Base-by-base conservation (phyloP, 148 eudicot species). In the Fagopyrum homotropicum region DNA sequence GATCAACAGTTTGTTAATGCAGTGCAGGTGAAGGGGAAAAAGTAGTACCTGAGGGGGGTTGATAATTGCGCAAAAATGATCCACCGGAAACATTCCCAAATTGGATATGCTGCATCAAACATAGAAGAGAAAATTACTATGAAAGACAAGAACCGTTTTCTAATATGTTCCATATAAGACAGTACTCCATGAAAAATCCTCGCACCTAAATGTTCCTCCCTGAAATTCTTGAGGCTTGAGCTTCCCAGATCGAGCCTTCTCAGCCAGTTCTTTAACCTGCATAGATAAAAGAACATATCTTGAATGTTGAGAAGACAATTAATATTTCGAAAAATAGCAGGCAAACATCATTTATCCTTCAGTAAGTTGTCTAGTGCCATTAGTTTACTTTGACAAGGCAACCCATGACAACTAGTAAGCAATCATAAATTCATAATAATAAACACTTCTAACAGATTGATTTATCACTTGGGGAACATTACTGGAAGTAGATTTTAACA, bases 31-130 rank as follows among this genome's bases (percentile, higher is more conserved):
- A 40, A 64, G 11, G 30, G 6, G 9, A 6, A 12, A 72, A 7
- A 45, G 16, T 48, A 17, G 19, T 72, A 91, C 98, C 98, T 92
- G 98, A 15, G 98, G 97, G 48, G 98, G 98, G 75, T 95, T 95
- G 63, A 95, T 89, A 69, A 95, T 92, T 68, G 98, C 97, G 80
- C 97, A 95, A 84, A 95, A 95, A 49, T 80, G 84, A 78, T 95
- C 98, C 77, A 94, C 98, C 4, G 97, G 98, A 76, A 84, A 95
- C 98, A 95, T 95, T 74, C 98, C 98, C 76, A 95, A 83, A 83
- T 95, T 95, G 72, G 98, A 90, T 77, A 95, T 95, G 88, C 98
- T 95, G 87, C 85, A 90, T 5, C 50, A 49, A 54, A 60, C 48
- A 48, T 44, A 17, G 6, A 77, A 16, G 64, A 19, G 69, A 75